Conservation (phyloP, 2,329 filamentous ascomycete species). For the Leptographium wingfieldii region DNA sequence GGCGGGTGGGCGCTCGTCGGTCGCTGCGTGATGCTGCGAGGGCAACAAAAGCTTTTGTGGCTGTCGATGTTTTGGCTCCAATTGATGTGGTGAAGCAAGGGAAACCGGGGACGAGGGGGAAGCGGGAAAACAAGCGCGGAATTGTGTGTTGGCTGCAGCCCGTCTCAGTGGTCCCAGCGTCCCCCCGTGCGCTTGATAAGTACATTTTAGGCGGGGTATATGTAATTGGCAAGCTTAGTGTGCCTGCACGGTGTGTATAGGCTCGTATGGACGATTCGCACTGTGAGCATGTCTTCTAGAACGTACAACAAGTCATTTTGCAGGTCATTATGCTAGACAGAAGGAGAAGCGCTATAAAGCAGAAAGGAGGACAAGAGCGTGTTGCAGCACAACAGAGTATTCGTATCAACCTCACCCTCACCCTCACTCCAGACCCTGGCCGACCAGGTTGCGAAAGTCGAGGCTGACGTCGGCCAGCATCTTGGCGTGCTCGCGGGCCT, state of each 20-base stretch:
- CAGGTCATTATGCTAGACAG: too few species aligned
- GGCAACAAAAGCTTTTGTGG: neutral
- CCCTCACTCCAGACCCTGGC: conserved; percentile 33
- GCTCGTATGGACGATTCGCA: neutral
- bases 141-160: neutral
- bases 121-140: neutral
- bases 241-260: neutral
- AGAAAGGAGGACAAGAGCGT: too few species aligned
- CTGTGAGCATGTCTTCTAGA: too few species aligned
- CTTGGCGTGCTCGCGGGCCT: conserved; percentile 66
- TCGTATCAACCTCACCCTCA: too few species aligned
- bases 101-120: neutral
- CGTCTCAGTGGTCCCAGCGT: neutral
- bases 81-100: neutral
- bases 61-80: neutral
- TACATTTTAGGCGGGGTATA: neutral
- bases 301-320: too few species aligned
- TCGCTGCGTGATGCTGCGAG: neutral
- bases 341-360: too few species aligned
- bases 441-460: conserved; percentile 77
- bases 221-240: neutral
- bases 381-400: too few species aligned
- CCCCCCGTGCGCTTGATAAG: neutral
- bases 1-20: neutral
- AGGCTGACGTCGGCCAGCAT: conserved; percentile 77